A percentile compares a stretch with the other conserved stretches of the same genome.
Evolutionary conservation across 2,329 filamentous ascomycete genomes (phyloP).

Genomic region (Neofusicoccum parvum): DNA sequence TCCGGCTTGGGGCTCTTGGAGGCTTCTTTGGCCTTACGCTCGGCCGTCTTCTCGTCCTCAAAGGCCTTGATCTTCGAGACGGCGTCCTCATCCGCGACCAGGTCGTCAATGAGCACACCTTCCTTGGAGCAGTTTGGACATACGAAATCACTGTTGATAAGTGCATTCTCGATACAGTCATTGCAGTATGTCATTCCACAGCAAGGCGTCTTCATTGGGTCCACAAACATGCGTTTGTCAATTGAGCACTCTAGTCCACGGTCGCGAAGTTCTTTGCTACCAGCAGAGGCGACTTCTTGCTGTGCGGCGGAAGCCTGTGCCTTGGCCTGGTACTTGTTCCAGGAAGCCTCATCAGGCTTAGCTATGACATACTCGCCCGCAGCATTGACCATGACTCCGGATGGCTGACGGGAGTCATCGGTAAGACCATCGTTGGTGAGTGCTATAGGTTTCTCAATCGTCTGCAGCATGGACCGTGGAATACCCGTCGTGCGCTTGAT

Average conservation of each 20-base stretch:
- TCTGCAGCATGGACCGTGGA: conserved; percentile 91
- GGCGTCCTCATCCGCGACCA: conserved; percentile 78
- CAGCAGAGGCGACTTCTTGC: conserved; percentile 73
- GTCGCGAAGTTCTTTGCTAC: conserved; percentile 84
- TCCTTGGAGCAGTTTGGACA: conserved; percentile 91
- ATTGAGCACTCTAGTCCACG: conserved; percentile 89
- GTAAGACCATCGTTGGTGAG: conserved; percentile 71
- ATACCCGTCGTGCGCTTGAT: conserved; percentile 98
- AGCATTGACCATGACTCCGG: conserved; percentile 95
- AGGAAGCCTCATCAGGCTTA: conserved; percentile 90
- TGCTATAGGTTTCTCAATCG: conserved; percentile 85
- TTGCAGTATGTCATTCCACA: conserved; percentile 98
- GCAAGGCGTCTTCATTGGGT: conserved; percentile 98
- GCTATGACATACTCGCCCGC: conserved; percentile 97
- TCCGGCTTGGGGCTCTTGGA: conserved; percentile 44
- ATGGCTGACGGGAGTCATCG: conserved; percentile 78
- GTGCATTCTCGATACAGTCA: conserved; percentile 98
- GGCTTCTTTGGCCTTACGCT: conserved; percentile 45
- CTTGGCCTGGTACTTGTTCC: conserved; percentile 97
- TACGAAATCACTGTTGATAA: conserved; percentile 97
- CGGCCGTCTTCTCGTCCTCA: conserved; percentile 54
- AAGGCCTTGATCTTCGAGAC: conserved; percentile 78
- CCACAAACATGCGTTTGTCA: conserved; percentile 97
- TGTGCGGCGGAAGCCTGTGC: conserved; percentile 82
- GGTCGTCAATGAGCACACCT: conserved; percentile 89